Evolutionary conservation across 2,329 filamentous ascomycete species (phyloP).

Genomic region (Diaporthe sp.): DNA sequence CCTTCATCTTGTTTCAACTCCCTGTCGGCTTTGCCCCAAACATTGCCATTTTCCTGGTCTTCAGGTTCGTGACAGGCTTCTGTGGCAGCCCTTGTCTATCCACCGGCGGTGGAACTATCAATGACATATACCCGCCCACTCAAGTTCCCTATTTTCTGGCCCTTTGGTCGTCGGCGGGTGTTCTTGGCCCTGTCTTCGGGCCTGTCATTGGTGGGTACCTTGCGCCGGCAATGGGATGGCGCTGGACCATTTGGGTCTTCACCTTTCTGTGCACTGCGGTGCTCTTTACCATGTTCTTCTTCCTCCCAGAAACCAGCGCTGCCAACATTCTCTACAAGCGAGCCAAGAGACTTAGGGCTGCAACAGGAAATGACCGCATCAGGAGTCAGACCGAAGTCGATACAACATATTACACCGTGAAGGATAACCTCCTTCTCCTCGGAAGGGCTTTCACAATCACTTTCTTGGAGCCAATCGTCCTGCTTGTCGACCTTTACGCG

Average conservation of each 20-base stretch:
- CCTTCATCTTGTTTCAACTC: conserved; percentile 37
- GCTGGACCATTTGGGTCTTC: conserved; percentile 21
- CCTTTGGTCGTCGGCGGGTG: background rate
- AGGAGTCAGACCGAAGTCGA: background rate
- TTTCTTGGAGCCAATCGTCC: conserved; percentile 3
- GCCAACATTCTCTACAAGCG: conserved; percentile 8
- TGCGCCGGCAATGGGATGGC: conserved; percentile 13
- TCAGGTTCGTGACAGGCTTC: conserved; percentile 18
- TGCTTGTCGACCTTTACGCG: background rate
- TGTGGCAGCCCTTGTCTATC: conserved; percentile 4
- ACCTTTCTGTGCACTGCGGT: background rate
- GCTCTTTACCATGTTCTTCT: conserved; percentile 16
- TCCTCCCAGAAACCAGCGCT: conserved; percentile 17
- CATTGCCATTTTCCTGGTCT: conserved; percentile 15
- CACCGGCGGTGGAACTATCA: conserved; percentile 18
- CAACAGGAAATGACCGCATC: background rate
- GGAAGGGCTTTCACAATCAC: background rate
- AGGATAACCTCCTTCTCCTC: background rate
- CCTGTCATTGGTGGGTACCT: conserved; percentile 12
- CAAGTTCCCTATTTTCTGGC: background rate
- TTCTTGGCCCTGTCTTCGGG: conserved; percentile 9
- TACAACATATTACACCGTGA: background rate
- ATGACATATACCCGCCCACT: conserved; percentile 11
- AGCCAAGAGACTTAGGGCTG: conserved; percentile 1
- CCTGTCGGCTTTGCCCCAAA: conserved; percentile 10